A percentile compares a stretch with the other conserved stretches of the same genome.
These are phyloP conservation scores for Omphalotus guepiniiformis DNA, from an alignment of 768 basidiomycete species.

Conservation along the genomic window DNA sequence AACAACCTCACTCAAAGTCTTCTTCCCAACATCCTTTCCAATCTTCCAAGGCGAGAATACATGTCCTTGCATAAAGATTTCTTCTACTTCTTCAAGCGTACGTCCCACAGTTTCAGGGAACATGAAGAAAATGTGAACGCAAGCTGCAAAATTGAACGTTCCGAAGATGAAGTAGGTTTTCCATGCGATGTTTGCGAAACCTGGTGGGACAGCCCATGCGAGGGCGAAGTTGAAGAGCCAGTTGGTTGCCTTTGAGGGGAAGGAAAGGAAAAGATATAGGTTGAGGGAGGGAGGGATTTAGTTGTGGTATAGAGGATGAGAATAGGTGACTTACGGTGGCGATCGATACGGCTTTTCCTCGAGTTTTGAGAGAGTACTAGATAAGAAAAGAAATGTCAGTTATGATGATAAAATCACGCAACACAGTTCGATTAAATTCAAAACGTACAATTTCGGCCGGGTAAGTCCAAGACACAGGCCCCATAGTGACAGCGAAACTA, in stretches of 20 bases:
- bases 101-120: conserved; percentile 76
- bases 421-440: too few species aligned
- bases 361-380: conserved; percentile 56
- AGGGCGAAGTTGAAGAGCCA: conserved; percentile 74
- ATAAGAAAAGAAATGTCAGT: background rate
- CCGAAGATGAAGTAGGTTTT: conserved; percentile 79
- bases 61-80: conserved; percentile 68
- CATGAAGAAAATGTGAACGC: conserved; percentile 71
- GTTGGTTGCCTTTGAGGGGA: conserved; percentile 31
- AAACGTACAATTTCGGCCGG: conserved; percentile 54
- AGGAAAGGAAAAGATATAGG: background rate
- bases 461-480: conserved; percentile 74
- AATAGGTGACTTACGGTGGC: conserved; percentile 48
- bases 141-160: conserved; percentile 69
- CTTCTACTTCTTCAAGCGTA: conserved; percentile 76
- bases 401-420: too few species aligned
- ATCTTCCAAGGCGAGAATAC: conserved; percentile 70
- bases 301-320: conserved; percentile 37
- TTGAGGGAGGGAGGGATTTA: background rate
- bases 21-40: conserved; percentile 56
- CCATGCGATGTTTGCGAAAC: conserved; percentile 61
- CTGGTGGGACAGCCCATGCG: conserved; percentile 73
- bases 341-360: conserved; percentile 51
- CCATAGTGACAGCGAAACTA: conserved; percentile 68
- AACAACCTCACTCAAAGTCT: conserved; percentile 50